Conservation (phyloP, 148 eudicot species). For the Hydrangea macrophylla region DNA sequence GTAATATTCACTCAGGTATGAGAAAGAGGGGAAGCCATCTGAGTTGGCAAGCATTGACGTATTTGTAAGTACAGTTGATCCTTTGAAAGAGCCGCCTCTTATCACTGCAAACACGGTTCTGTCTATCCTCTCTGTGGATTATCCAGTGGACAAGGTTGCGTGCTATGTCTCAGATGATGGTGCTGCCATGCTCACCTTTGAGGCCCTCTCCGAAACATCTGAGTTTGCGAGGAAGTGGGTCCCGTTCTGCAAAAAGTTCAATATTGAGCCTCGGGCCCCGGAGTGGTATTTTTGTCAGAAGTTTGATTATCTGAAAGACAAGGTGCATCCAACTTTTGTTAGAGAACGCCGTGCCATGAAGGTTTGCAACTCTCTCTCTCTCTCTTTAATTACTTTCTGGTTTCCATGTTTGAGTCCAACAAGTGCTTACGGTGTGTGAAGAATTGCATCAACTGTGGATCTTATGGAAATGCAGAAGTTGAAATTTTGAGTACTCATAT, state of each 20-base stretch:
- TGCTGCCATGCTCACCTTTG: constrained; percentile 98
- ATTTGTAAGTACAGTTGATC: constrained; percentile 93
- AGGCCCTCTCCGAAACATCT: constrained; percentile 88
- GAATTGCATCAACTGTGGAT: background rate
- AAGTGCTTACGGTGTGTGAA: background rate
- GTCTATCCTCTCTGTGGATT: constrained; percentile 92
- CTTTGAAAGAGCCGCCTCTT: constrained; percentile 89
- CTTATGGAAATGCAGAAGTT: background rate
- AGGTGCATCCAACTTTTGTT: constrained; percentile 95
- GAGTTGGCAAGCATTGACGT: constrained; percentile 74
- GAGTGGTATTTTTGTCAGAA: constrained; percentile 95
- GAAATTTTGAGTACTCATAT: too few relatives aligned
- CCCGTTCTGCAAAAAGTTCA: constrained; percentile 86
- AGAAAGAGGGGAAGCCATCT: constrained; percentile 88
- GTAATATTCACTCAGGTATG: constrained; percentile 50
- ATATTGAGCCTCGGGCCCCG: constrained; percentile 94
- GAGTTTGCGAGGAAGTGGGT: constrained; percentile 95
- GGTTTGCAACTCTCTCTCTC: constrained; percentile 35
- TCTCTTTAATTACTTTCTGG: background rate
- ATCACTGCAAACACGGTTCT: constrained; percentile 96
- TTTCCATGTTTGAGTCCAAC: background rate
- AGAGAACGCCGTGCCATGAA: constrained; percentile 97
- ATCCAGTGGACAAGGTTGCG: constrained; percentile 84
- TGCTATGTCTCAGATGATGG: constrained; percentile 99
- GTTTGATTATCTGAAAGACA: constrained; percentile 87